phyloP scores from a whole-genome alignment of 1,284 basidiomycete species.

The Sanghuangporus sanghuang region DNA sequence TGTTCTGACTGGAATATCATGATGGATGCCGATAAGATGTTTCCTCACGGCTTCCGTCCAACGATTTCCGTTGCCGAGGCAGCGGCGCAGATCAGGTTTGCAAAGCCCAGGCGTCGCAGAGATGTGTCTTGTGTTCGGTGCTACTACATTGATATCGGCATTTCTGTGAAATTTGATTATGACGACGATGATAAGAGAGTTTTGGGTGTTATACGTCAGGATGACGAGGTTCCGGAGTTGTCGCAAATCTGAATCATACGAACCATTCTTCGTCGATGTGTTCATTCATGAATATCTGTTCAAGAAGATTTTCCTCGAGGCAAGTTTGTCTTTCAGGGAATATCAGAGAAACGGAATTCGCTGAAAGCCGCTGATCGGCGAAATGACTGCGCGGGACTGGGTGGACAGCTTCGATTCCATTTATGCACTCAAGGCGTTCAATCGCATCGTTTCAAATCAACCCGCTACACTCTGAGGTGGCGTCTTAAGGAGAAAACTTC shows the following conservation, averaged over 20 bases:
- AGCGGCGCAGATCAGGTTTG: slow-evolving; percentile 7
- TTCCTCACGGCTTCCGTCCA: slow-evolving; percentile 27
- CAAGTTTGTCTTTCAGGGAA: background rate
- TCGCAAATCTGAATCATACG: background rate
- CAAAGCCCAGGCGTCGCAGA: slow-evolving; percentile 33
- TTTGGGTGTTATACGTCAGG: background rate
- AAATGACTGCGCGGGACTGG: slow-evolving; percentile 11
- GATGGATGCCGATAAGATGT: slow-evolving; percentile 31
- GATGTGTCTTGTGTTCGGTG: slow-evolving; percentile 22
- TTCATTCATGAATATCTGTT: slow-evolving; percentile 6
- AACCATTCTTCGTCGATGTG: slow-evolving; percentile 11
- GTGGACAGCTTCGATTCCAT: background rate
- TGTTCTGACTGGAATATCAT: slow-evolving; percentile 34
- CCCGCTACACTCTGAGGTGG: background rate
- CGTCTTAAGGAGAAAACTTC: background rate
- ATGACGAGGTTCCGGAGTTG: background rate
- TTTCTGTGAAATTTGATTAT: slow-evolving; percentile 24
- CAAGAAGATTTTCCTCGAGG: background rate
- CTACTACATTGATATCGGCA: slow-evolving; percentile 34
- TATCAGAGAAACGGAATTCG: background rate
- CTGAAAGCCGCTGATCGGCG: slow-evolving; percentile 3
- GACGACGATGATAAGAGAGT: background rate
- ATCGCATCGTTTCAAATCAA: background rate
- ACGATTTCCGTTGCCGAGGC: background rate
- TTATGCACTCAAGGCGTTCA: background rate